A percentile compares a stretch with the other conserved stretches of the same genome.
Evolutionary conservation across 345 rosid species (phyloP).

Genomic region (Linum trigynum): DNA sequence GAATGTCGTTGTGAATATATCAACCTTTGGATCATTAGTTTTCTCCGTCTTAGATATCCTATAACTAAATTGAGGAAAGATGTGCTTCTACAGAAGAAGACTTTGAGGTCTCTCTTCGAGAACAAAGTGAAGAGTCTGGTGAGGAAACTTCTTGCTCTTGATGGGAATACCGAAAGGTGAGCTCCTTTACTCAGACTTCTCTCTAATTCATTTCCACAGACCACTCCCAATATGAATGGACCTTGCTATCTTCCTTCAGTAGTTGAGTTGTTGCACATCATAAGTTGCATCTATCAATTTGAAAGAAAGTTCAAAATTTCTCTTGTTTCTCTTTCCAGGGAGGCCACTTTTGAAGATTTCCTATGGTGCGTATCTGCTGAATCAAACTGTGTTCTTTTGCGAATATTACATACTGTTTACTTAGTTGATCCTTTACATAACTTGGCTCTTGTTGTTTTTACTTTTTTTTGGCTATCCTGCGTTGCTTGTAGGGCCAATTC

Average conservation of each 20-base stretch:
- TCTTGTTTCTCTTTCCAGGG: slow-evolving; percentile 39
- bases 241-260: too few species aligned
- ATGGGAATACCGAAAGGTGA: slow-evolving; percentile 59
- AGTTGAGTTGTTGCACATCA: too few species aligned
- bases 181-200: not conserved
- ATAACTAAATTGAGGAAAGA: slow-evolving; percentile 14
- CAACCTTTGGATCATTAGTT: not conserved
- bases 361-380: slow-evolving; percentile 43
- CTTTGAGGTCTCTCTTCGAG: slow-evolving; percentile 42
- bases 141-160: slow-evolving; percentile 62
- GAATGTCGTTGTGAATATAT: not conserved
- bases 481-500: slow-evolving; percentile 73
- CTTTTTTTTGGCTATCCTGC: slow-evolving; percentile 13
- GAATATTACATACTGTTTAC: too few species aligned
- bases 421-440: not conserved
- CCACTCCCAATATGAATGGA: not conserved
- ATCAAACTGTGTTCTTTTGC: too few species aligned
- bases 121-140: slow-evolving; percentile 64
- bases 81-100: slow-evolving; percentile 55
- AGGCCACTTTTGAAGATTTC: slow-evolving; percentile 68
- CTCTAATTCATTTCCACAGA: not conserved
- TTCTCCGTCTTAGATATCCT: too few species aligned
- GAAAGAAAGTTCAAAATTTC: slow-evolving; percentile 8
- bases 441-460: not conserved
- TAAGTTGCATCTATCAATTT: not conserved